phyloP scores from a whole-genome alignment of 2,329 filamentous ascomycete genomes.

The Podosphaera fusca region DNA sequence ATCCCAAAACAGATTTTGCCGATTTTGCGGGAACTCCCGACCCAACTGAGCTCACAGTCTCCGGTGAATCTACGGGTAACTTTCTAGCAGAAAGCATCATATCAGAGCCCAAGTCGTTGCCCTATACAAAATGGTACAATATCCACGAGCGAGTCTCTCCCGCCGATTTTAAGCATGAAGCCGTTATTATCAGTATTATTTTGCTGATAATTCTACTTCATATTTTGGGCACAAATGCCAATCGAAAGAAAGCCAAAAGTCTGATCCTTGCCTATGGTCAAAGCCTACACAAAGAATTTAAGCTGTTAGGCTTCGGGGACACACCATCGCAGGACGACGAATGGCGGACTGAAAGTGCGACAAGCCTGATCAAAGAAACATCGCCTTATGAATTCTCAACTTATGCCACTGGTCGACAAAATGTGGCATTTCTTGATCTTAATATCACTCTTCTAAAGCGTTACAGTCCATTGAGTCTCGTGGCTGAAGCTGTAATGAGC shows the following conservation, averaged over 20 bases:
- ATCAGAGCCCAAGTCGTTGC: constrained; percentile 27
- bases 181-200: constrained; percentile 56
- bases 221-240: constrained; percentile 56
- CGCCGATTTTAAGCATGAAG: constrained; percentile 72
- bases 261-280: constrained; percentile 61
- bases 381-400: constrained; percentile 65
- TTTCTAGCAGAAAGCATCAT: constrained; percentile 22
- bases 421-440: constrained; percentile 75
- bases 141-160: constrained; percentile 74
- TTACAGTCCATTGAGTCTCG: constrained; percentile 12
- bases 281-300: constrained; percentile 58
- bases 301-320: constrained; percentile 56
- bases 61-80: constrained; percentile 22
- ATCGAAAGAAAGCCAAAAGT: constrained; percentile 54
- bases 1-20: constrained; percentile 48
- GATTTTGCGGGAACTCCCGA: constrained; percentile 70
- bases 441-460: constrained; percentile 18
- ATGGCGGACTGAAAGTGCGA: constrained; percentile 16
- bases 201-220: constrained; percentile 55
- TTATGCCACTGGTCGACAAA: constrained; percentile 81
- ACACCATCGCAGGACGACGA: constrained; percentile 20
- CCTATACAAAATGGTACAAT: constrained; percentile 91
- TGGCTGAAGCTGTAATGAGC: constrained; percentile 44
- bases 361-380: constrained; percentile 58
- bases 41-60: constrained; percentile 29